These are phyloP conservation scores for Beta macrorhiza DNA, from an alignment of 179 eudicot genomes.

Conservation along the genomic window DNA sequence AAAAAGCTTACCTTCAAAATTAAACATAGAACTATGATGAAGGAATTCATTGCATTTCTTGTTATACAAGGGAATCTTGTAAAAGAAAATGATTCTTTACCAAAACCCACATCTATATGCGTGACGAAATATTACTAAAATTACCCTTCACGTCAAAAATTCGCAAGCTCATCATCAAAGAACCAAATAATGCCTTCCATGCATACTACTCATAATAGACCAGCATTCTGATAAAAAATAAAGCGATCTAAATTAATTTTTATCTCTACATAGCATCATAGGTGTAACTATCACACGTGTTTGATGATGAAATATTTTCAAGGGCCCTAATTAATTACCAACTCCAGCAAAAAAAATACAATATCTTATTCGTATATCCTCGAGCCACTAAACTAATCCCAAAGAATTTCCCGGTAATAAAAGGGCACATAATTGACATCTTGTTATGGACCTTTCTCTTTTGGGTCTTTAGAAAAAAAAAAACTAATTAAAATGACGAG, in stretches of 20 bases:
- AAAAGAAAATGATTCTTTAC: conserved; percentile 16
- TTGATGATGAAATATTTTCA: conserved; percentile 31
- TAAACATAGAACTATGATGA: conserved; percentile 32
- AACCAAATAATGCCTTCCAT: conserved; percentile 17
- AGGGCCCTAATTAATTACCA: conserved; percentile 25
- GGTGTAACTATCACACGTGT: conserved; percentile 40
- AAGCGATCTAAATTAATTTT: not conserved
- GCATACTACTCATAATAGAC: conserved; percentile 27
- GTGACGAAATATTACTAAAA: conserved; percentile 14
- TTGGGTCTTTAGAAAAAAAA: not conserved
- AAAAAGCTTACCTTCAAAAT: conserved; percentile 26
- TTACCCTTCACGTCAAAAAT: conserved; percentile 37
- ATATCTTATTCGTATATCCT: not conserved
- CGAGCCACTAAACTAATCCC: conserved; percentile 30
- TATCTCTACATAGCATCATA: conserved; percentile 17
- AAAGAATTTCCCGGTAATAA: not conserved
- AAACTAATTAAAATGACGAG: not conserved
- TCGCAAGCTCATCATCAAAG: conserved; percentile 25
- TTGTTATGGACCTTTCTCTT: not conserved
- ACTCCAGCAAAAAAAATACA: conserved; percentile 16
- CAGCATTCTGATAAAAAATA: conserved; percentile 1
- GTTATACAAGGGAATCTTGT: conserved; percentile 25
- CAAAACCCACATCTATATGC: conserved; percentile 1
- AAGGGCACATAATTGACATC: conserved; percentile 1
- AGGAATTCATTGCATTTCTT: conserved; percentile 13